Conservation (phyloP, 495 filamentous ascomycete genomes). For the Lophium mytilinum region DNA sequence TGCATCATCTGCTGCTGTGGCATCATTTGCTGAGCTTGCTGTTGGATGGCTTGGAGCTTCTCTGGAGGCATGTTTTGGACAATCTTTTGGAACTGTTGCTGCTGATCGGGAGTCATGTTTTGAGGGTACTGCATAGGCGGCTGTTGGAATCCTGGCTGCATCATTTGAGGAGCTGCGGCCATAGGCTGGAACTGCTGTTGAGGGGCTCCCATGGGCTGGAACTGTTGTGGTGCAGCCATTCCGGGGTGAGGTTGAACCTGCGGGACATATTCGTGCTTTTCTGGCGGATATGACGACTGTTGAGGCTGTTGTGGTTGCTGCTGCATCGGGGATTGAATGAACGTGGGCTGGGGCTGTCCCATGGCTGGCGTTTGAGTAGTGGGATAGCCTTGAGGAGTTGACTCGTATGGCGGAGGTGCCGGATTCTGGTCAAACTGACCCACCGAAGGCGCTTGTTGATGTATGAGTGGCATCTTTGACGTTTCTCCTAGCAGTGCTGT, state of each 20-base stretch:
- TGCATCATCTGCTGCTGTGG: slow-evolving; percentile 8
- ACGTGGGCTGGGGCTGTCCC: not conserved
- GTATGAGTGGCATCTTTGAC: not conserved
- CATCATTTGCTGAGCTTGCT: slow-evolving; percentile 21
- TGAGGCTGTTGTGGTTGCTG: slow-evolving; percentile 6
- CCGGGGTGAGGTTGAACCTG: not conserved
- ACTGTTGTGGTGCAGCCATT: not conserved
- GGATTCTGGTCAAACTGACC: slow-evolving; percentile 7
- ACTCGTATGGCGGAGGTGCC: slow-evolving; percentile 5
- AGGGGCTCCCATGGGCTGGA: not conserved
- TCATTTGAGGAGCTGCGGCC: not conserved
- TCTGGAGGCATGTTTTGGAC: slow-evolving; percentile 23
- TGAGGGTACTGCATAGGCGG: slow-evolving; percentile 15
- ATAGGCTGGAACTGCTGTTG: slow-evolving; percentile 8
- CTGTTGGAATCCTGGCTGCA: slow-evolving; percentile 10
- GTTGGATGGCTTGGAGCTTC: slow-evolving; percentile 21
- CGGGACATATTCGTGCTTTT: not conserved
- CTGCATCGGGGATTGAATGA: not conserved
- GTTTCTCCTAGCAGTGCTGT: not conserved
- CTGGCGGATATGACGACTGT: not conserved
- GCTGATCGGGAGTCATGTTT: slow-evolving; percentile 20
- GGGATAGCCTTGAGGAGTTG: slow-evolving; percentile 1
- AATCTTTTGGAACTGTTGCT: slow-evolving; percentile 20
- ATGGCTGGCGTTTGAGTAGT: not conserved
- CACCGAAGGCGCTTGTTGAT: not conserved